Evolutionary conservation across 805 yeast species (phyloP), one percentile per base, ranked within the genome.

Genomic region (Pichia occidentalis): DNA sequence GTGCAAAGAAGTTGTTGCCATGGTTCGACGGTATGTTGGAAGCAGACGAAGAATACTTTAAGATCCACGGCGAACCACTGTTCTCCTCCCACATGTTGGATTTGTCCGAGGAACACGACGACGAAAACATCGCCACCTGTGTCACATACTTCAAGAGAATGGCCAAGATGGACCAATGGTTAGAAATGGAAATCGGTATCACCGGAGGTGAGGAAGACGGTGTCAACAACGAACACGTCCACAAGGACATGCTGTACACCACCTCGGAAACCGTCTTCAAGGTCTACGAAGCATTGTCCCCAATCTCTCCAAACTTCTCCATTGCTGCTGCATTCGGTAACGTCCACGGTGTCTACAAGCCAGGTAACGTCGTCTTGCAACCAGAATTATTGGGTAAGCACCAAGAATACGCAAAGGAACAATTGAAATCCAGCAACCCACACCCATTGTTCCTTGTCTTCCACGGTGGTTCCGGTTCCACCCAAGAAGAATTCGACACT

Each of bases 141-240:
- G 95, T 69, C 68, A 81, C 85, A 71, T 92, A 92, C 80, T 90
- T 92, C 73, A 74, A 73, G 67, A 85, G 95, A 71, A 86, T 85
- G 80, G 70, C 94, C 65, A 86, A 84, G 72, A 74, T 90, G 78
- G 74, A 77, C 71, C 97, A 90, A 75, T 92, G 92, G 92, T 79
- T 92, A 64, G 98, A 92, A 78, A 92, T 92, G 98, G 98, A 92
- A 77, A 92, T 92, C 64, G 98, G 98, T 80, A 92, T 92, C 80
- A 92, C 98, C 65, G 98, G 98, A 73, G 98, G 98, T 81, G 98
- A 92, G 76, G 98, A 92, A 73, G 98, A 92, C 64, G 98, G 98
- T 80, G 98, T 92, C 60, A 92, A 92, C 82, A 92, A 92, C 79
- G 94, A 90, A 70, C 75, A 78, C 65, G 96, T 85, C 52, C 77